Percentiles rank a stretch among this genome's conserved stretches.
These are phyloP conservation scores for Cytospora mali DNA, from an alignment of 2,329 filamentous ascomycete genomes.

Conservation along the genomic window DNA sequence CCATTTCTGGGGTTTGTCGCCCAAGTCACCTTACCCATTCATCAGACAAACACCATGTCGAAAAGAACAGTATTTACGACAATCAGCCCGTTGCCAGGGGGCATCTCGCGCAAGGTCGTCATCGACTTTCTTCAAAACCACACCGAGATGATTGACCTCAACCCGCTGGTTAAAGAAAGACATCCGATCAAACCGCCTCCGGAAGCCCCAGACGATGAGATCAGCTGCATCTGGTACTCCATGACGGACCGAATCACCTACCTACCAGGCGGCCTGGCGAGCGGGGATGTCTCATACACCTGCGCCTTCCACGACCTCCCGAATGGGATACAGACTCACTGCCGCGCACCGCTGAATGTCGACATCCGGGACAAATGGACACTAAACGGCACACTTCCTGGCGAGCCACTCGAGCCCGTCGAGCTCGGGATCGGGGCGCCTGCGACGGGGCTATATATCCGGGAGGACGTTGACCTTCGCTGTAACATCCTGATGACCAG, in stretches of 20 bases:
- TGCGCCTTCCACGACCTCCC: slow-evolving; percentile 77
- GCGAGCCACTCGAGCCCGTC: slow-evolving; percentile 65
- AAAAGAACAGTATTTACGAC: slow-evolving; percentile 74
- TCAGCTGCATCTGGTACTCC: slow-evolving; percentile 74
- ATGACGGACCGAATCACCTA: slow-evolving; percentile 78
- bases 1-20: not conserved
- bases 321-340: slow-evolving; percentile 77
- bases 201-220: slow-evolving; percentile 71
- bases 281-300: slow-evolving; percentile 74
- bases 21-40: not conserved
- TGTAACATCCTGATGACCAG: slow-evolving; percentile 75
- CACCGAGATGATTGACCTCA: slow-evolving; percentile 82
- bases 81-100: slow-evolving; percentile 73
- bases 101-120: slow-evolving; percentile 69
- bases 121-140: slow-evolving; percentile 78
- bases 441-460: slow-evolving; percentile 70
- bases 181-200: slow-evolving; percentile 68
- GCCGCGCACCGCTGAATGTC: slow-evolving; percentile 79
- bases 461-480: slow-evolving; percentile 83
- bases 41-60: slow-evolving; percentile 59
- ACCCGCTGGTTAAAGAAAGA: slow-evolving; percentile 77
- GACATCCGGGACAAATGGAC: slow-evolving; percentile 80
- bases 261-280: slow-evolving; percentile 66
- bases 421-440: slow-evolving; percentile 71
- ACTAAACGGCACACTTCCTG: slow-evolving; percentile 70